Percentiles rank a stretch among this genome's conserved stretches.
phyloP scores from a whole-genome alignment of 768 basidiomycete genomes.

The Tulasnella sp. region DNA sequence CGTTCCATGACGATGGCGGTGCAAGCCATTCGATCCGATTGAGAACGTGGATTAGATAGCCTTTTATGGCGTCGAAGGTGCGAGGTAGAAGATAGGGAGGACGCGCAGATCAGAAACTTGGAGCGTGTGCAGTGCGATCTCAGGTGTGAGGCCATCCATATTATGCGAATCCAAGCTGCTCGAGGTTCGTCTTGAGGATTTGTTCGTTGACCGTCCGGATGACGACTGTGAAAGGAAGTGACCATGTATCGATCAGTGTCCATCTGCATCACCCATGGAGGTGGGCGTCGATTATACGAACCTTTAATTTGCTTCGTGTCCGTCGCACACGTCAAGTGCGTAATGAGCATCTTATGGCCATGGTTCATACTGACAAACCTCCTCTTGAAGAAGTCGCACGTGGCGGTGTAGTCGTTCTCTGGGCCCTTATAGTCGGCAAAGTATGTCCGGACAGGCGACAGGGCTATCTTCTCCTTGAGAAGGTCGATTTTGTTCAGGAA shows the following conservation, averaged over 20 bases:
- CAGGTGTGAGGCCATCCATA: too few relatives aligned
- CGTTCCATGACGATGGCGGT: too few relatives aligned
- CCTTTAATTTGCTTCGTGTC: constrained; percentile 20
- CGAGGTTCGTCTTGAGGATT: constrained; percentile 6
- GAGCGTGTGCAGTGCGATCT: not conserved
- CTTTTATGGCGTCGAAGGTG: too few relatives aligned
- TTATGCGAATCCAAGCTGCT: constrained; percentile 11
- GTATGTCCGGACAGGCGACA: constrained; percentile 4
- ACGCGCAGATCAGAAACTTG: too few relatives aligned
- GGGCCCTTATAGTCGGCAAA: constrained; percentile 14
- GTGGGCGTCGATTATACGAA: not conserved
- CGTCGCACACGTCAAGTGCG: constrained; percentile 15
- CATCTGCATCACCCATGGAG: not conserved
- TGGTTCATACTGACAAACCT: constrained; percentile 16
- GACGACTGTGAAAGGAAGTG: constrained; percentile 2
- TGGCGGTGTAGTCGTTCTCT: constrained; percentile 9
- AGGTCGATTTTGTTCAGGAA: constrained; percentile 33
- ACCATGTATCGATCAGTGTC: too few relatives aligned
- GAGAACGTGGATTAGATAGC: too few relatives aligned
- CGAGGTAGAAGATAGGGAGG: too few relatives aligned
- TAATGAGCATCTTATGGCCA: constrained; percentile 5
- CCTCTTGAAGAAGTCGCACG: constrained; percentile 17
- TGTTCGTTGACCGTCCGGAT: constrained; percentile 8
- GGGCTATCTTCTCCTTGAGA: constrained; percentile 30
- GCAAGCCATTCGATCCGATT: too few relatives aligned